phyloP scores from a whole-genome alignment of 176 grass and related monocot species.

The Tillandsia leiboldiana region DNA sequence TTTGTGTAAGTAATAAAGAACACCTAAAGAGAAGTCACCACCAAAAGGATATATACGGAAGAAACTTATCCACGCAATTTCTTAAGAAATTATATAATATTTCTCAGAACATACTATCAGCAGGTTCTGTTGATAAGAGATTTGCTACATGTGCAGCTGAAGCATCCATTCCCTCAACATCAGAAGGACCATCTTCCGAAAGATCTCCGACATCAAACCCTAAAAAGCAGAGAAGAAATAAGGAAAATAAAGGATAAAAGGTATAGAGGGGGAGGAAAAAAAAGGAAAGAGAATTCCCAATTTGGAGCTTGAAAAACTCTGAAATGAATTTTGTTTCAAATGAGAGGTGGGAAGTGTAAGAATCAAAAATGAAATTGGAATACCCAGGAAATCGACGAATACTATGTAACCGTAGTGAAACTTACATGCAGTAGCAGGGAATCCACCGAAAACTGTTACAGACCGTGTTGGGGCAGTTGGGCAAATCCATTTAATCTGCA shows the following conservation, averaged over 20 bases:
- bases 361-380: background rate
- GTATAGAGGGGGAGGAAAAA: no score
- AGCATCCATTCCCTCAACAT: constrained; percentile 79
- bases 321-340: background rate
- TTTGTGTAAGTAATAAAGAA: no score
- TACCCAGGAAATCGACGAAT: background rate
- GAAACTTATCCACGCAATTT: background rate
- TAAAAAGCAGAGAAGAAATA: constrained; percentile 20
- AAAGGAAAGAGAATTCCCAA: no score
- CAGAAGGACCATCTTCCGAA: constrained; percentile 66
- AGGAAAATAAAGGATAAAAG: no score
- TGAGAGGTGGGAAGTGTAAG: background rate
- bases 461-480: constrained; percentile 80
- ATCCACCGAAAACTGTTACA: constrained; percentile 73
- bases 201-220: constrained; percentile 93
- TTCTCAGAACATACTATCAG: constrained; percentile 50
- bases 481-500: constrained; percentile 99
- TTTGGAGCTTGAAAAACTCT: background rate
- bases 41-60: background rate
- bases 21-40: no score
- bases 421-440: constrained; percentile 81
- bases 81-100: background rate
- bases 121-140: constrained; percentile 80
- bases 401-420: background rate
- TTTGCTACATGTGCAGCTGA: constrained; percentile 92